Conservation (phyloP, 495 filamentous ascomycete species). For the Ramalina peruviana region DNA sequence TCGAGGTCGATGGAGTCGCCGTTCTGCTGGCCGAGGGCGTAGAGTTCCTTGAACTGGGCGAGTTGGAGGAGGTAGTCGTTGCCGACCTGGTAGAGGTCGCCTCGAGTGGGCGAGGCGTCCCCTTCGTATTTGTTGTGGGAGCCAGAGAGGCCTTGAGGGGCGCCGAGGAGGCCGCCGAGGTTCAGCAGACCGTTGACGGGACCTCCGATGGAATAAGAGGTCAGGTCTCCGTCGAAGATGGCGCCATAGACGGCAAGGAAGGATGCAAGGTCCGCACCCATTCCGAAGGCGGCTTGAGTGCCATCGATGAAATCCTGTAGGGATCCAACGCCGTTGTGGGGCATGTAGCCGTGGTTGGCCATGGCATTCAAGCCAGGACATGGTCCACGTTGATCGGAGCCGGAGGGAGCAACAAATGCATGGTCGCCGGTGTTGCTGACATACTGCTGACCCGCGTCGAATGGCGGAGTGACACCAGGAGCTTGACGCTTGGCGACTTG, state of each 20-base stretch:
- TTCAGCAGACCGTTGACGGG: slow-evolving; percentile 1
- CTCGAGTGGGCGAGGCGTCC: slow-evolving; percentile 33
- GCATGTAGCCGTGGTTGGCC: slow-evolving; percentile 44
- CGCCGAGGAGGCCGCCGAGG: slow-evolving; percentile 8
- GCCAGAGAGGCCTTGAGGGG: slow-evolving; percentile 15
- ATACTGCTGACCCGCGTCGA: slow-evolving; percentile 19
- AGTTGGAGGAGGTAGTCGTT: slow-evolving; percentile 19
- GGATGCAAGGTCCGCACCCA: background rate
- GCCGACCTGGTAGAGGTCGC: slow-evolving; percentile 31
- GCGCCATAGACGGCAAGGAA: slow-evolving; percentile 16
- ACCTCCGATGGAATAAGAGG: slow-evolving; percentile 13
- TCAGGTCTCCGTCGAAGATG: slow-evolving; percentile 12
- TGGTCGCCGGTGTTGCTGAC: slow-evolving; percentile 17
- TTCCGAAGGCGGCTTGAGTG: slow-evolving; percentile 7
- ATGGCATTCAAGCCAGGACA: slow-evolving; percentile 41
- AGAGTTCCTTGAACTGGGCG: slow-evolving; percentile 20
- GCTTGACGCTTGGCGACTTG: slow-evolving; percentile 8
- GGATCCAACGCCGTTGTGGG: slow-evolving; percentile 31
- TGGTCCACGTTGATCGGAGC: slow-evolving; percentile 19
- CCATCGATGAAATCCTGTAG: slow-evolving; percentile 11
- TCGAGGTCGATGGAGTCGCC: slow-evolving; percentile 11
- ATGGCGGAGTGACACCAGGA: slow-evolving; percentile 18
- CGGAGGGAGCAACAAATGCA: slow-evolving; percentile 16
- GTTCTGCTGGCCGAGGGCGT: slow-evolving; percentile 12
- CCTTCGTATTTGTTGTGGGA: slow-evolving; percentile 20